Evolutionary conservation across 1,284 basidiomycete genomes (phyloP), one percentile per base, ranked within the genome.

Genomic region (Boletus sp.): DNA sequence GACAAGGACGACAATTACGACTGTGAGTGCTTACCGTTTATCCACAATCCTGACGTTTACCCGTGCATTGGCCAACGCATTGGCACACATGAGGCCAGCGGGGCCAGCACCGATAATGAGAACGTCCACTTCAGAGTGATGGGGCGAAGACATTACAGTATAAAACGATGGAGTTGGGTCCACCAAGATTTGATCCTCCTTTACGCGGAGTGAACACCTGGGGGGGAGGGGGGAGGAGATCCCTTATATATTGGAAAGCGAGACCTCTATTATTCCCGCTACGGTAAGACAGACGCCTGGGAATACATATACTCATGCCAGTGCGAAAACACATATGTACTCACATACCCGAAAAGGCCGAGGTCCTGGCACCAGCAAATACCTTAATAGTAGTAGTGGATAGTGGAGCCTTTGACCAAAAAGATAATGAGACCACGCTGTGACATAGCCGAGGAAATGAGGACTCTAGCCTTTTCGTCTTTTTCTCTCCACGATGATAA

Each of bases 21-120:
- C 23, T 19, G 8, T 34, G 14, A 17, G 20, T 27, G 9, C 29
- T 7, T 40, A 44, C 51, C 51, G 50, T 48, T 49, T 54, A n/a
- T 53, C 52, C 7, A 53, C 67, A 37, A 88, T 78, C 6, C 79
- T 74, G n/a, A 85, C 78, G 44, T 32, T 32, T 14, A 79, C 72
- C 78, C 75, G n/a, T 10, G 80, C 81, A 43, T 64, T 72, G 8
- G 75, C 76, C 27, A 88, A 73, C 2, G 77, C 83, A 58, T 82
- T 80, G 19, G 77, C 77, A 49, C 78, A 81, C 78, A 85, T 78
- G 4, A 81, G 58, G 4, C 81, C 81, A 1, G 79, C 76, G 4
- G 80, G 80, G 30, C 79, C 79, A 12, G 76, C 78, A 17, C 78
- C 78, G 23, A 80, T 66, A 49, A 82, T 64, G 48, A 82, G 71